These are phyloP conservation scores for Thielaviopsis musarum DNA, from an alignment of 2,329 filamentous ascomycete species.

Conservation along the genomic window DNA sequence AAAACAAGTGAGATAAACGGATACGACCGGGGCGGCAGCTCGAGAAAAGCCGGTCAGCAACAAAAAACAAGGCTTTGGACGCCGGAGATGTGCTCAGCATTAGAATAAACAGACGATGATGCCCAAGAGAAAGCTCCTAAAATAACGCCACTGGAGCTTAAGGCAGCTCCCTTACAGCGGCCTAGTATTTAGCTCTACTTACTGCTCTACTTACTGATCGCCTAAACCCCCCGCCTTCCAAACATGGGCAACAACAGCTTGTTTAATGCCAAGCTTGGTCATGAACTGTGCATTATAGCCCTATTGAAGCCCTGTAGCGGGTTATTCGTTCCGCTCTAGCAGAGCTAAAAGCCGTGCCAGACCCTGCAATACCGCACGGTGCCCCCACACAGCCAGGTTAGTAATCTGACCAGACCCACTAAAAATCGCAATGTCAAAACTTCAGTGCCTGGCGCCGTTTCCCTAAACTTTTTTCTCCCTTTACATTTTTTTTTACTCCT, in stretches of 20 bases:
- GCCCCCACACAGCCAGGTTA: not conserved
- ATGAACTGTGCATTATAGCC: not conserved
- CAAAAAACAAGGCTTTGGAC: not conserved
- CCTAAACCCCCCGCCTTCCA: not conserved
- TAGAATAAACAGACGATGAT: not conserved
- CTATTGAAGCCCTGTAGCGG: not conserved
- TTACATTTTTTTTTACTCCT: slow-evolving; percentile 12
- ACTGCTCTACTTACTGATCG: not conserved
- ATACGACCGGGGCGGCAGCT: not conserved
- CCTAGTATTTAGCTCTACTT: no score
- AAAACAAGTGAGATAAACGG: not conserved
- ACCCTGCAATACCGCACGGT: not conserved
- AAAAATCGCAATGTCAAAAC: slow-evolving; percentile 10
- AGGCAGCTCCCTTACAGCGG: no score
- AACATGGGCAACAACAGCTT: not conserved
- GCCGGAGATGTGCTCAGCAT: not conserved
- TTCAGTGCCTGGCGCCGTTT: not conserved
- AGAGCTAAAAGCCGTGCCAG: not conserved
- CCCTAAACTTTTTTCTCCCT: not conserved
- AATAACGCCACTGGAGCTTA: no score
- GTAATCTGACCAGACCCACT: slow-evolving; percentile 8
- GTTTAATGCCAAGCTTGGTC: not conserved
- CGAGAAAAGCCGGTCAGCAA: not conserved
- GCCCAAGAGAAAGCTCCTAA: not conserved
- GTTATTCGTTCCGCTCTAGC: no score